Base-by-base conservation (phyloP, 129 eudicot species). In the Saposhnikovia divaricata region DNA sequence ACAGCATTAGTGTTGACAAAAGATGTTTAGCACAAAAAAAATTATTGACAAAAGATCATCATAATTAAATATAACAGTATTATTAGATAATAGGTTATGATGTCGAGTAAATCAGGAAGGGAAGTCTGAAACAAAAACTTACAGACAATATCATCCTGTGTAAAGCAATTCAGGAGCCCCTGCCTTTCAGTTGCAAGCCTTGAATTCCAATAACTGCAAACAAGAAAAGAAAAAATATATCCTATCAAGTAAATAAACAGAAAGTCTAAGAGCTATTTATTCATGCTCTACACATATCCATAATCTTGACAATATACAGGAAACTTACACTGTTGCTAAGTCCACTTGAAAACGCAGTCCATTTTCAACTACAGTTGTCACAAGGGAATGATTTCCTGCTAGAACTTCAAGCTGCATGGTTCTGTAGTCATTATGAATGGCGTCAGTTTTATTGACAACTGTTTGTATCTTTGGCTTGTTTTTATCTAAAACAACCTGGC, bases 341-440 rank as follows among this genome's bases (percentile, higher is more conserved):
- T 95, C 97, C 80, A 95, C 91, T 71, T 92, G 96, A 77, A 95
- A 95, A 72, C 88, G 92, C 79, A 95, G 55, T 71, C 97, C 98
- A 89, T 90, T 95, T 83, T 95, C 98, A 47, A 88, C 86, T 12
- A 95, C 81, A 40, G 94, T 89, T 42, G 98, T 92, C 79, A 89
- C 94, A 86, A 95, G 97, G 59, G 98, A 95, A 80, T 87, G 93
- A 82, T 95, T 95, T 85, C 98, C 98, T 37, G 97, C 96, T 83
- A 95, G 85, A 81, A 95, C 97, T 86, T 95, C 97, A 71, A 95
- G 96, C 84, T 89, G 92, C 98, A 95, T 95, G 11, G 97, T 95
- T 90, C 98, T 92, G 79, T 85, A 95, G 80, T 95, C 96, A 77
- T 89, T 90, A 27, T 88, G 72, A 70, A 95, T 95, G 63, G 88